These are phyloP conservation scores for Trifolium repens DNA, from an alignment of 306 rosid species.

Conservation along the genomic window DNA sequence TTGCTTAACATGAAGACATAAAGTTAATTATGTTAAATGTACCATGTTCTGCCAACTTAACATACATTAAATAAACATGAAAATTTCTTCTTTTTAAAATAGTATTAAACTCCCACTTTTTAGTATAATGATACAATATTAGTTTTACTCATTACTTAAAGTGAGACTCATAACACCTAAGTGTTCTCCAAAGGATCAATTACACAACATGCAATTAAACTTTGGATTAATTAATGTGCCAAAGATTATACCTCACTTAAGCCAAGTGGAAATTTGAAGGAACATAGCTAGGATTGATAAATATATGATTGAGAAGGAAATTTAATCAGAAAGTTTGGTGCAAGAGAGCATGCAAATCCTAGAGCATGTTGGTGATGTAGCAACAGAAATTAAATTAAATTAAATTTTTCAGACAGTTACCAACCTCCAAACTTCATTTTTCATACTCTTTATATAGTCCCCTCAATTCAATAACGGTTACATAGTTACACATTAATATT, in stretches of 20 bases:
- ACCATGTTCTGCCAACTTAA: constrained; percentile 19
- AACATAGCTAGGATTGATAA: constrained; percentile 56
- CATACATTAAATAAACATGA: constrained; percentile 8
- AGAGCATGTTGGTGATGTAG: constrained; percentile 77
- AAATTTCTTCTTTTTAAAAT: constrained; percentile 12
- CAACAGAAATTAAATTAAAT: constrained; percentile 60
- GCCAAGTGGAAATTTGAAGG: constrained; percentile 68
- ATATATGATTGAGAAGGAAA: constrained; percentile 75
- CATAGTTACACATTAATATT: constrained; percentile 31
- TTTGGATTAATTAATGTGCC: constrained; percentile 38
- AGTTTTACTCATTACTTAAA: constrained; percentile 27
- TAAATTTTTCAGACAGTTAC: constrained; percentile 55
- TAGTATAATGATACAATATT: constrained; percentile 7
- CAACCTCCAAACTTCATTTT: constrained; percentile 66
- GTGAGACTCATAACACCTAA: constrained; percentile 14
- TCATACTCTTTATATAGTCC: constrained; percentile 48
- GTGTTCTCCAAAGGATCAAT: constrained; percentile 21
- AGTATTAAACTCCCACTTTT: neutral
- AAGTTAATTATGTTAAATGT: neutral
- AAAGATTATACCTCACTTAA: constrained; percentile 44
- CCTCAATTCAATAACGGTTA: constrained; percentile 37
- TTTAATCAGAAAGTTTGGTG: constrained; percentile 99
- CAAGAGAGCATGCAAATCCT: constrained; percentile 63
- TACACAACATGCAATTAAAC: constrained; percentile 29
- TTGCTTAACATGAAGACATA: neutral